Base-by-base conservation (phyloP, 2,329 filamentous ascomycete genomes). In the Epichloe festucae region DNA sequence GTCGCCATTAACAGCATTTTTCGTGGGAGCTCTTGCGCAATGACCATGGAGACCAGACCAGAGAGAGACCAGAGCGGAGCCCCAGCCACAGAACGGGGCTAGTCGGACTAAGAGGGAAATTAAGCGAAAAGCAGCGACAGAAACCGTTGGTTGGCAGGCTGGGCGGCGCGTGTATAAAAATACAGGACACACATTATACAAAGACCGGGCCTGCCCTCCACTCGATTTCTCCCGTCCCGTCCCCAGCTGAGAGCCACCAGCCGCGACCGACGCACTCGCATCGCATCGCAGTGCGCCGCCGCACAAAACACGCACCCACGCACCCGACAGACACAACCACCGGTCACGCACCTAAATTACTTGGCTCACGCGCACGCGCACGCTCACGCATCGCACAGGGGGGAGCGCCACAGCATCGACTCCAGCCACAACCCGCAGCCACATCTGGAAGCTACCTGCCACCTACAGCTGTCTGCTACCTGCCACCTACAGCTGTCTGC, bases 171-270 rank as follows among this genome's bases (percentile, higher is more conserved):
- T 69, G 68, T 71, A 71, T 71, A 71, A 70, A 70, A 71, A 67
- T 70, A 67, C 65, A 70, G 61, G 64, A 65, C 62, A 65, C 65
- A 67, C 67, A 68, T 69, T 55, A 70, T 70, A 69, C 55, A 66
- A 69, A 68, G 66, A 65, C 63, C 65, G 54, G 63, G 65, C 67
- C 65, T 68, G 67, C 68, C 68, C 67, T 69, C 68, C 68, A 67
- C 67, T 65, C 64, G 63, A 63, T 67, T 68, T 64, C 63, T 59
- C 64, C 64, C 61, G 54, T 57, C 59, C 57, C 57, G 57, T 59
- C 57, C 54, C 46, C 50, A 50, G 48, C 45, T 46, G 49, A 46
- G 42, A 48, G 42, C 34, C 31, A 31, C 19, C 53, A 52, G 38
- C 46, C 38, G 46, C 43, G 41, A 42, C 48, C 44, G 43, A 35